phyloP scores from a whole-genome alignment of 73 alveolate species.

The Tetrahymena elliotti region DNA sequence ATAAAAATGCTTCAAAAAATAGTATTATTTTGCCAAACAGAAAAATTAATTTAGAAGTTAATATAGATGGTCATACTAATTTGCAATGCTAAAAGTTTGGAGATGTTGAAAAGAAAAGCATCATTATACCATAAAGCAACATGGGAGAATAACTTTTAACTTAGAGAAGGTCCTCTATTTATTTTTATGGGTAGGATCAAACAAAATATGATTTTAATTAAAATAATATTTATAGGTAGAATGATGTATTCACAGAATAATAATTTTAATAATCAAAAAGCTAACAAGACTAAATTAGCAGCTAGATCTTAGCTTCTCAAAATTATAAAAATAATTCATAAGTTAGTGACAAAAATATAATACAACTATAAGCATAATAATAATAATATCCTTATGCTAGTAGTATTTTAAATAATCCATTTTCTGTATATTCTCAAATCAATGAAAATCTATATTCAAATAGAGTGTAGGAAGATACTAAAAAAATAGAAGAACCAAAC shows the following conservation, averaged over 20 bases:
- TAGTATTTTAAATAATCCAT: not conserved
- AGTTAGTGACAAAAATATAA: not conserved
- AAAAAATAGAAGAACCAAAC: not conserved
- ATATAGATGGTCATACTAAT: not conserved
- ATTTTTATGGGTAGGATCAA: not conserved
- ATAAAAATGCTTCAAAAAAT: not conserved
- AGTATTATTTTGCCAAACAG: not conserved
- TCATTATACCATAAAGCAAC: too few relatives aligned
- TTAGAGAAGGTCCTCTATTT: not conserved
- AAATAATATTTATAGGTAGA: not conserved
- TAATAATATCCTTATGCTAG: not conserved
- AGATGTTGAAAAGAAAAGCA: not conserved
- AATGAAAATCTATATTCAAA: not conserved
- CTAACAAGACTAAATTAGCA: not conserved
- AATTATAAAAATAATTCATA: too few relatives aligned
- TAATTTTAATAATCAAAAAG: not conserved
- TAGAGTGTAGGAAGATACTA: not conserved
- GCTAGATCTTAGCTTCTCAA: not conserved
- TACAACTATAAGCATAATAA: too few relatives aligned
- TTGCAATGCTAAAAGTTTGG: not conserved
- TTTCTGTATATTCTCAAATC: not conserved
- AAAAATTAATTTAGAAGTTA: not conserved
- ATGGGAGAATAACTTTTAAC: not conserved
- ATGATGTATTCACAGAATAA: not conserved
- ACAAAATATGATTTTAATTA: not conserved